Evolutionary conservation across 176 grass and related monocot genomes (phyloP), one percentile per base, ranked within the genome.

Genomic region (Oryza coarctata): DNA sequence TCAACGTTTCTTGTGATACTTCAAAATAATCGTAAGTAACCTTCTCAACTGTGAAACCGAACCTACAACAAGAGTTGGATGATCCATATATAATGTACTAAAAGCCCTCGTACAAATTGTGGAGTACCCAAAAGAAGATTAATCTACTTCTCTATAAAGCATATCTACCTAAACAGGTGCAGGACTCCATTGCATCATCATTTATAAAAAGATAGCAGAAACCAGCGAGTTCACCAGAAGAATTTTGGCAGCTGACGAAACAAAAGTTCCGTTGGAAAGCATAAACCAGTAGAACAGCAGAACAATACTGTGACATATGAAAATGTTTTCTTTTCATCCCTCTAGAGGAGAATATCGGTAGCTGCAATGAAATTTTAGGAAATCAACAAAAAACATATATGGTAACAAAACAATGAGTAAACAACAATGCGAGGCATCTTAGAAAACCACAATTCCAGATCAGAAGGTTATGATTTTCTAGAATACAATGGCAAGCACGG

Each of bases 311-410:
- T 79, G 44, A 98, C 17, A 84, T 65, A 93, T 33, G 90, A 84
- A 90, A 95, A 98, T 15, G 96, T 98, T 84, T 92, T 95, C 89
- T 84, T 95, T 69, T 98, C 96, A 86, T 98, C 96, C 82, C 93
- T 93, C 96, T 93, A 98, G 29, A 98, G 88, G 74, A 98, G 91
- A 90, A 95, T 93, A 81, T 98, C 89, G 82, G 92, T 84, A 81
- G 81, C 96, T 98, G 90, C 81, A 94, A 58, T 55, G 41, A 12
- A 74, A 82, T 52, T 36, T 29, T 50, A 80, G 58, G 9, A 78
- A 85, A 73, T 84, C 57, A 72, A 85, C 30, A 86, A 75, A 11
- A 11, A 63, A 65, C 22, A 22, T 55, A 41, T 27, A 86, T 35
- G 47, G 81, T 62, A 55, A 34, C 1, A 3, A 74, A 71, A 28